Evolutionary conservation across 176 grass and related monocot genomes (phyloP).

Genomic region (Saccharum spontaneum): DNA sequence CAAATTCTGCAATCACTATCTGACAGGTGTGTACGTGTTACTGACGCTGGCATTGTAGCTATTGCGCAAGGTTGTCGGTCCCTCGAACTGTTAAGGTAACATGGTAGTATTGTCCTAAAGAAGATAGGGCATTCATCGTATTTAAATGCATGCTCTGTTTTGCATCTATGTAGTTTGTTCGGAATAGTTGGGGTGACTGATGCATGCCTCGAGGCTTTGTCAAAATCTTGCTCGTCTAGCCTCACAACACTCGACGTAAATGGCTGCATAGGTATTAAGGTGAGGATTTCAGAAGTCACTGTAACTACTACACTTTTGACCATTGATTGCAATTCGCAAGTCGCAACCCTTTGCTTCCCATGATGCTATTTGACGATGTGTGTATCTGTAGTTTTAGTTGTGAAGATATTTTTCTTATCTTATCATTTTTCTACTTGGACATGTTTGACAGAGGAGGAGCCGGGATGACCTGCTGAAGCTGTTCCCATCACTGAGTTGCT

Average conservation of each 20-base stretch:
- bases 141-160: constrained; percentile 28
- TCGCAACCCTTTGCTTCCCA: neutral
- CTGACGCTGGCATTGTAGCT: constrained; percentile 74
- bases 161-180: constrained; percentile 59
- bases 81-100: constrained; percentile 81
- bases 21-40: constrained; percentile 78
- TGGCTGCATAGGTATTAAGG: constrained; percentile 88
- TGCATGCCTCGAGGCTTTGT: constrained; percentile 67
- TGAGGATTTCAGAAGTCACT: constrained; percentile 7
- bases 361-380: neutral
- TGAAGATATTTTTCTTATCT: neutral
- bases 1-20: constrained; percentile 10
- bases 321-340: neutral
- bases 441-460: constrained; percentile 67
- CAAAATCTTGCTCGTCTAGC: constrained; percentile 56
- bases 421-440: neutral
- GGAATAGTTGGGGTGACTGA: constrained; percentile 90
- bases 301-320: neutral
- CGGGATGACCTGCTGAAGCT: constrained; percentile 51
- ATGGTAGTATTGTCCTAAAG: neutral
- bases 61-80: constrained; percentile 66
- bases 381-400: neutral
- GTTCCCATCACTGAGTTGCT: constrained; percentile 68
- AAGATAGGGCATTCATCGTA: neutral
- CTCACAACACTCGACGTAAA: constrained; percentile 92